Percentiles rank a stretch among this genome's conserved stretches.
These are phyloP conservation scores for Penicillium desertorum DNA, from an alignment of 495 filamentous ascomycete species.

Conservation along the genomic window DNA sequence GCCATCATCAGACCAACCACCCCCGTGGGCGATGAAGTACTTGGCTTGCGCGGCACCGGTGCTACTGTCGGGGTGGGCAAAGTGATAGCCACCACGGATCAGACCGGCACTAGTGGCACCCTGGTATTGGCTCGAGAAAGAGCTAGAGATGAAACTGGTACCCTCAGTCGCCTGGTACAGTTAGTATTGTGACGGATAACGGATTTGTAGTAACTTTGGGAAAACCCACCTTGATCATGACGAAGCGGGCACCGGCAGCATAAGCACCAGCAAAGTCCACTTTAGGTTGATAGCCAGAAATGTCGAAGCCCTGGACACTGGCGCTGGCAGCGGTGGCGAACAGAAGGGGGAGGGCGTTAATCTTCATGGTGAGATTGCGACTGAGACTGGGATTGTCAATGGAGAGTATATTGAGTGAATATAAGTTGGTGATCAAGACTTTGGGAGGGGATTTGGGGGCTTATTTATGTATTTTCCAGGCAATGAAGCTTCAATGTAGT, in stretches of 20 bases:
- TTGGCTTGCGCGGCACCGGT: constrained; percentile 55
- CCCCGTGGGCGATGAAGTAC: constrained; percentile 61
- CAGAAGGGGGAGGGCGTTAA: constrained; percentile 12
- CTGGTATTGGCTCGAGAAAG: constrained; percentile 55
- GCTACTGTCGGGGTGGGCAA: constrained; percentile 53
- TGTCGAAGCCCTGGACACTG: constrained; percentile 61
- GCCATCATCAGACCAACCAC: constrained; percentile 61
- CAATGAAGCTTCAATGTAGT: constrained; percentile 21
- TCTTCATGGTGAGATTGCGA: constrained; percentile 18
- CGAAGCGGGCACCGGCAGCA: constrained; percentile 59
- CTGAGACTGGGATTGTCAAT: background rate
- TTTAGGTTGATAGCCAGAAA: constrained; percentile 58
- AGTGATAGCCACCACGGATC: constrained; percentile 65
- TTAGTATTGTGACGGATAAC: background rate
- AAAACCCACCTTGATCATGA: constrained; percentile 60
- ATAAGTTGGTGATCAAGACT: background rate
- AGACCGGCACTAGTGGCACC: constrained; percentile 55
- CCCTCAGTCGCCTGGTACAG: constrained; percentile 57
- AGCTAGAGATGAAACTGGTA: constrained; percentile 51
- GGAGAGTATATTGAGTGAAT: background rate
- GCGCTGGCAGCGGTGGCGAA: constrained; percentile 23
- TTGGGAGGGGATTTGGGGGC: background rate
- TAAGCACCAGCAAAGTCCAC: constrained; percentile 60
- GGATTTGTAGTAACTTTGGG: background rate
- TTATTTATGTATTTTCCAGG: constrained; percentile 9